Base-by-base conservation (phyloP, 495 filamentous ascomycete species). In the Amorphotheca resinae region DNA sequence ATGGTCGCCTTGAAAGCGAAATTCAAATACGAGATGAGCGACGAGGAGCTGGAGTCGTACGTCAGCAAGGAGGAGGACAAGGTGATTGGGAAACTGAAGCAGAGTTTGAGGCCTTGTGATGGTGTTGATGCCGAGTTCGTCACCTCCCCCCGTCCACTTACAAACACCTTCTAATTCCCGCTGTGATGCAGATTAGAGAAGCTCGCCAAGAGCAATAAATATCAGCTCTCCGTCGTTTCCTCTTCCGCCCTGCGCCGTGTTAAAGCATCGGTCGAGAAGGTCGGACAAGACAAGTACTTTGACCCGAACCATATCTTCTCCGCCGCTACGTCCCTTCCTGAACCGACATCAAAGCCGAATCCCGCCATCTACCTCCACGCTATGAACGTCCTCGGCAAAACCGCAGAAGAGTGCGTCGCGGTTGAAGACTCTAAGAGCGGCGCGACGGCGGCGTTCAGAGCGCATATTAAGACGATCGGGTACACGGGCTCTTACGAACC, bases 341-440 rank as follows among this genome's bases (percentile, higher is more conserved):
- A 68, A 55, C 88, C 88, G 5, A 87, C 84, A 20, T 82, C 74
- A 59, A 95, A 95, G 75, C 88, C 88, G 31, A 82, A 95, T 61
- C 88, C 88, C 18, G 87, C 87, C 41, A 85, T 95, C 66, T 95
- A 95, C 64, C 64, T 87, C 48, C 70, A 82, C 58, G 83, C 88
- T 11, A 79, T 84, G 59, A 61, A 91, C 61, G 63, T 73, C 57
- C 65, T 93, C 42, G 80, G 79, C 43, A 81, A 81, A 65, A 76
- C 73, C 59, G 67, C 84, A 7, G 71, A 68, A 21, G 82, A 93
- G 69, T 82, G 77, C 41, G 74, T 95, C 22, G 78, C 88, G 3
- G 70, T 95, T 36, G 88, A 95, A 69, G 88, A 94, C 64, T 87
- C 80, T 68, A 87, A 82, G 72, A 84, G 78, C 45, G 88, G 88